Evolutionary conservation across 345 rosid species (phyloP), one percentile per base, ranked within the genome.

Genomic region (Citrus australasica): DNA sequence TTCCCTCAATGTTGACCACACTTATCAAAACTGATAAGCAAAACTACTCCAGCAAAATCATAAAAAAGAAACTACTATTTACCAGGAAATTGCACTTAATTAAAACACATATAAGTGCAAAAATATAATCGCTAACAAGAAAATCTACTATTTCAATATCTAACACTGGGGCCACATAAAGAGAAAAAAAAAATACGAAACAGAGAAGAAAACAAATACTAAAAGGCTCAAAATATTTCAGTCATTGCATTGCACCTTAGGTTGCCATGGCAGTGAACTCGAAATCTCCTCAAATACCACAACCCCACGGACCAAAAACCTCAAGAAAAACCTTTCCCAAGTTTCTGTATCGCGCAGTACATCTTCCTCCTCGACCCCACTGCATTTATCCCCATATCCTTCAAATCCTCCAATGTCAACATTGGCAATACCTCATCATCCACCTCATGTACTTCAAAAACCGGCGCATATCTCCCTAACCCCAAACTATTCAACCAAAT

Each of bases 311-410:
- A 35, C 7, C 37, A 35, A 35, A 35, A 35, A 35, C 17, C 60
- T 92, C 85, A 93, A 2, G 93, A 93, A 74, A 91, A 93, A 71
- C 93, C 97, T 70, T 84, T 90, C 2, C 94, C 86, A 0, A 93
- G 95, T 89, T 91, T 91, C 84, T 93, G 97, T 40, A 93, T 88
- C 0, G 95, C 95, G 7, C 88, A 89, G 73, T 78, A 93, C 95
- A 93, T 83, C 88, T 93, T 93, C 85, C 97, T 93, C 69, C 97
- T 86, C 0, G 97, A 90, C 19, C 97, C 97, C 75, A 93, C 97
- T 8, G 95, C 97, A 85, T 81, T 93, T 59, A 93, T 91, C 22
- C 97, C 97, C 94, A 93, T 93, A 79, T 93, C 97, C 80, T 93
- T 93, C 81, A 93, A 90, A 88, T 93, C 97, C 83, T 91, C 97